Conservation (phyloP, 176 grass and related monocot genomes). For the Tillandsia fasciculata region DNA sequence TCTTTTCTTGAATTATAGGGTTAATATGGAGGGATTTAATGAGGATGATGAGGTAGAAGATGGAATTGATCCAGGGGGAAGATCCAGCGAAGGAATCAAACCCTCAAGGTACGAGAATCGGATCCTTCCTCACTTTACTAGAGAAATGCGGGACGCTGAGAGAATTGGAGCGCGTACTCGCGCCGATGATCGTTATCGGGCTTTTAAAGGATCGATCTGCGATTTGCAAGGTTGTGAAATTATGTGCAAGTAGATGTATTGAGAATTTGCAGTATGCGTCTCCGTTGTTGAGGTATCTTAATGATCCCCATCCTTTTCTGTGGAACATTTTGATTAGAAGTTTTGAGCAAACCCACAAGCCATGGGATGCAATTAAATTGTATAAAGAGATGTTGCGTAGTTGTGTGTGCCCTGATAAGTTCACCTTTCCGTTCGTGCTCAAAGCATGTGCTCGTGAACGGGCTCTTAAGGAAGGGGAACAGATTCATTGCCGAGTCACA, state of each 20-base stretch:
- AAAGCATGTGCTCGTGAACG: conserved; percentile 11
- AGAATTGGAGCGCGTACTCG: neutral
- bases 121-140: neutral
- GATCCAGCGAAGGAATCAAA: neutral
- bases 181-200: neutral
- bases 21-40: neutral
- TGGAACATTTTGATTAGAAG: conserved; percentile 23
- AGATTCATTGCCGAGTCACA: conserved; percentile 3
- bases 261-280: neutral
- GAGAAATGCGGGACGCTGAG: neutral
- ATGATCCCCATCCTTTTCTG: conserved; percentile 9
- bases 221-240: neutral
- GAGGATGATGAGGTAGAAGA: neutral
- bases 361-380: conserved; percentile 1
- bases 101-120: neutral
- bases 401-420: conserved; percentile 13
- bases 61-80: neutral
- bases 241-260: neutral
- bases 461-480: conserved; percentile 11
- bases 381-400: conserved; percentile 3
- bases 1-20: neutral
- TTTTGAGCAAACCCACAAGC: conserved; percentile 4
- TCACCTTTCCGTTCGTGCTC: conserved; percentile 22
- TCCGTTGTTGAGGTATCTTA: conserved; percentile 5
- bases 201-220: neutral